Evolutionary conservation across 2,329 filamentous ascomycete genomes (phyloP), one percentile per base, ranked within the genome.

Genomic region (Stachybotrys chlorohalonatus): DNA sequence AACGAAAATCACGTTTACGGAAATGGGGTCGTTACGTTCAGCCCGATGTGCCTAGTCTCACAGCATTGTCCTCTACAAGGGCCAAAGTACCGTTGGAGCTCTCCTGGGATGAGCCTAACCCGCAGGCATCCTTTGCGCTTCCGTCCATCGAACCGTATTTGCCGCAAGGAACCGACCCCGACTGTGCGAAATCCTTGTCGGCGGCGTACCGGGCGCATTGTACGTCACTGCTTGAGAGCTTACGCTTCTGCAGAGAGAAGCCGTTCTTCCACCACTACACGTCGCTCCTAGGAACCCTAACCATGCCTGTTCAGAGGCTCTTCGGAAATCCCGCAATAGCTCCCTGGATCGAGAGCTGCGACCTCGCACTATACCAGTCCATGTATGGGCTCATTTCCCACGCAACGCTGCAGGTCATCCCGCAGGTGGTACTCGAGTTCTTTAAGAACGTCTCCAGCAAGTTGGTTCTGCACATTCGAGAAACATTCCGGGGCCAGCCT

Each of bases 191-290:
- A 63, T 92, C 91, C 5, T 76, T 99, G 24, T 84, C 85, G 45
- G 92, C 93, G 5, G 79, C 97, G 30, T 99, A 99, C 67, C 85
- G 91, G 52, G 94, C 93, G 3, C 93, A 97, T 67, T 96, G 92
- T 68, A 96, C 94, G 13, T 96, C 92, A 1, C 80, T 99, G 6
- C 88, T 99, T 36, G 94, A 99, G 70, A 93, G 90, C 63, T 91
- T 99, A 58, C 88, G 94, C 32, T 97, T 90, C 69, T 96, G 93
- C 78, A 95, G 94, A 66, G 90, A 96, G 70, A 95, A 96, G 73
- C 93, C 91, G 7, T 95, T 99, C 69, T 95, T 96, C 68, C 90
- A 95, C 60, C 82, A 96, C 15, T 96, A 95, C 68, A 92, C 89
- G 6, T 94, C 93, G 1, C 97, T 99, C 69, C 90, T 96, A 65